Percentiles rank a stretch among this genome's conserved stretches.
phyloP scores from a whole-genome alignment of 176 grass and related monocot species.

The Oryza coarctata region DNA sequence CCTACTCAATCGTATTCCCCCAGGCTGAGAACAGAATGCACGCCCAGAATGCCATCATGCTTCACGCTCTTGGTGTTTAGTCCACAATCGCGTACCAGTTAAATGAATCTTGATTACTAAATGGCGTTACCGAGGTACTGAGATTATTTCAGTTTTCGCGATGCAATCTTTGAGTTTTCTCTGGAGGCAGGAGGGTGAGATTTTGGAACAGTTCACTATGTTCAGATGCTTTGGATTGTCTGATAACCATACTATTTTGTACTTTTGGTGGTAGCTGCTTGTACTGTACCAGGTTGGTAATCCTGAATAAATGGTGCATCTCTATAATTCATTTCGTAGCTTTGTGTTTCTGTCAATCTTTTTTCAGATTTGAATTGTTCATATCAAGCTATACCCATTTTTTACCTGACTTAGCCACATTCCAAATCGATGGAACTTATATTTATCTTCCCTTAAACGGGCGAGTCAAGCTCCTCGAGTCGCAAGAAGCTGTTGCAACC shows the following conservation, averaged over 20 bases:
- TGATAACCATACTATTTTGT: background rate
- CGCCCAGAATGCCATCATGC: constrained; percentile 93
- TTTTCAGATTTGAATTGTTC: background rate
- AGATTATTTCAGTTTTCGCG: constrained; percentile 4
- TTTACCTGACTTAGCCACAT: background rate
- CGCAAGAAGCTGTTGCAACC: no score
- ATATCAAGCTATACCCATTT: no score
- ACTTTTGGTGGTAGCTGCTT: background rate
- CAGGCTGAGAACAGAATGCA: constrained; percentile 98
- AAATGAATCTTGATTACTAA: constrained; percentile 8
- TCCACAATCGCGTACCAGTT: background rate
- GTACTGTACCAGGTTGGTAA: constrained; percentile 17
- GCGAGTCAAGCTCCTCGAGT: background rate
- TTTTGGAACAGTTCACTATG: background rate
- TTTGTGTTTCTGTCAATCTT: background rate
- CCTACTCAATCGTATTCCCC: constrained; percentile 86
- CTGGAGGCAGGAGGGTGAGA: background rate
- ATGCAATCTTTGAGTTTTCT: background rate
- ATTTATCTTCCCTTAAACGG: background rate
- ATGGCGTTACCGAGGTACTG: background rate
- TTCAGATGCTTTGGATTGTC: constrained; percentile 25
- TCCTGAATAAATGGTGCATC: constrained; percentile 29
- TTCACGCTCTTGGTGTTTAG: constrained; percentile 70
- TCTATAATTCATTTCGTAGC: background rate
- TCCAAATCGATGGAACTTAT: background rate